Evolutionary conservation across 1,284 basidiomycete species (phyloP), one percentile per base, ranked within the genome.

Genomic region (Inonotus hispidus): DNA sequence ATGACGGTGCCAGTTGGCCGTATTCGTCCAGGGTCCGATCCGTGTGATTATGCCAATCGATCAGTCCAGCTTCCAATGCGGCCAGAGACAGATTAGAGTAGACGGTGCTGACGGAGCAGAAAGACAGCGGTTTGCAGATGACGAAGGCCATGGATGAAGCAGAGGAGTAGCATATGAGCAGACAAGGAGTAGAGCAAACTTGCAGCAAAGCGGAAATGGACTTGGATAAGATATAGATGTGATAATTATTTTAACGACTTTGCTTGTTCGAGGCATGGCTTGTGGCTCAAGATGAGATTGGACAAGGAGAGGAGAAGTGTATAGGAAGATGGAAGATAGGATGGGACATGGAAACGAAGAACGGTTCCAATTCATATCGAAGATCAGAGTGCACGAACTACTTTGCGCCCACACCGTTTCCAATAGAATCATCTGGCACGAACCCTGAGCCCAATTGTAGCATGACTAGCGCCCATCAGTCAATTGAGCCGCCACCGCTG

Each of bases 191-290:
- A 52, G n/a, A 52, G 50, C 50, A 52, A 35, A 35, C 11, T 35
- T 52, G 50, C 27, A 16, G 50, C 50, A 52, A 52, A 52, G 50
- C 14, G n/a, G n/a, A n/a, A n/a, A n/a, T n/a, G n/a, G n/a, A n/a
- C n/a, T n/a, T 52, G 10, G 50, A 10, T 37, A 27, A 2, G 16
- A 35, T 10, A 46, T n/a, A 19, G 45, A 23, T 10, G 25, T 14
- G 11, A 47, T 2, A 10, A 11, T 29, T 16, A 25, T 50, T 50
- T 50, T 11, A n/a, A 29, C 49, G 27, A 52, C 50, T 52, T 52
- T 52, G 50, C 50, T 16, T n/a, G n/a, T n/a, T n/a, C n/a, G n/a
- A n/a, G n/a, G n/a, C n/a, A n/a, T n/a, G n/a, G n/a, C n/a, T n/a
- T n/a, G n/a, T n/a, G n/a, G n/a, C n/a, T n/a, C n/a, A n/a, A n/a